Percentiles rank a stretch among this genome's conserved stretches.
Conservation (phyloP, 257 asterid genomes). For the Orobanche coerulescens region DNA sequence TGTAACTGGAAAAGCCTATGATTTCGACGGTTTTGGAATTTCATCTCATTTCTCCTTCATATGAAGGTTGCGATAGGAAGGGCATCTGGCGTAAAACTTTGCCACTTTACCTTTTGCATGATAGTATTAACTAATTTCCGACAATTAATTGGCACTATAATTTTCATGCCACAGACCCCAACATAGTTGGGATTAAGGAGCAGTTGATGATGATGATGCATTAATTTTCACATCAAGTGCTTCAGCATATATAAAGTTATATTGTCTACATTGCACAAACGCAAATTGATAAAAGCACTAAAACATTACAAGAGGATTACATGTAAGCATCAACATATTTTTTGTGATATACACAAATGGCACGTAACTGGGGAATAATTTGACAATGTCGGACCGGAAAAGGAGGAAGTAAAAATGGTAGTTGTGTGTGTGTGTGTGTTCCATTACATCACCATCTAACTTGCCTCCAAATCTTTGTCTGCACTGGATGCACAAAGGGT, state of each 20-base stretch:
- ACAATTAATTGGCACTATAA: too few species aligned
- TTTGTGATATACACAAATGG: neutral
- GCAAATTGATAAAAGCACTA: conserved; percentile 5
- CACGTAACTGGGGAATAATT: neutral
- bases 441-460: neutral
- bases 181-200: too few species aligned
- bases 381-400: neutral
- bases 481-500: conserved; percentile 18
- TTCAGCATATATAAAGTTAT: too few species aligned
- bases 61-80: too few species aligned
- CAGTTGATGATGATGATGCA: neutral
- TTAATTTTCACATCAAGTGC: neutral
- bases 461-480: conserved; percentile 25
- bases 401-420: neutral
- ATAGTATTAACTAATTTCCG: too few species aligned
- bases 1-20: too few species aligned
- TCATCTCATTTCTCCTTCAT: too few species aligned
- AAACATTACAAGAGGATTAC: neutral
- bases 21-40: too few species aligned
- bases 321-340: neutral
- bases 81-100: too few species aligned
- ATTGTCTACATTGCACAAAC: conserved; percentile 5
- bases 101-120: too few species aligned
- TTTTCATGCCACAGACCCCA: too few species aligned
- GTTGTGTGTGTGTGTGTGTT: neutral